Evolutionary conservation across 176 grass and related monocot species (phyloP).

Genomic region (Lolium rigidum): DNA sequence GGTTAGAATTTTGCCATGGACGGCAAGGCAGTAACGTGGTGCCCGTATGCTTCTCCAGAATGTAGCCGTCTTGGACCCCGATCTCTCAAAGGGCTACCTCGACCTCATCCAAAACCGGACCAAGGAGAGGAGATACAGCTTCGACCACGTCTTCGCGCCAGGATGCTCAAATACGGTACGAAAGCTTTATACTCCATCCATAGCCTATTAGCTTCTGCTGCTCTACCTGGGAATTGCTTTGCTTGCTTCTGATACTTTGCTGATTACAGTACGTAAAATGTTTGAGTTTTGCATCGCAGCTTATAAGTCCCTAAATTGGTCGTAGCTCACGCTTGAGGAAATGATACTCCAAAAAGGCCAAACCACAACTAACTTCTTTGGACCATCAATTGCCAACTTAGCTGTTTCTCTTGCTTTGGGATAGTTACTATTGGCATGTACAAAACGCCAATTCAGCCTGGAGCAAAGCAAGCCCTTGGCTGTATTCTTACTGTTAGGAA

Average conservation of each 20-base stretch:
- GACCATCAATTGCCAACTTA: conserved; percentile 9
- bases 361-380: conserved; percentile 30
- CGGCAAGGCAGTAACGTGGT: conserved; percentile 35
- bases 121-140: conserved; percentile 92
- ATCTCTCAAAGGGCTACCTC: conserved; percentile 96
- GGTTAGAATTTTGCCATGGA: conserved; percentile 30
- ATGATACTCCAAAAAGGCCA: background rate
- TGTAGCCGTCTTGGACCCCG: conserved; percentile 93
- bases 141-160: conserved; percentile 89
- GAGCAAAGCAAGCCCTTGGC: conserved; percentile 4
- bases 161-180: conserved; percentile 86
- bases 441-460: conserved; percentile 41
- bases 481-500: conserved; percentile 41
- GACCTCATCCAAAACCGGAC: conserved; percentile 94
- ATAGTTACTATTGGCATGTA: conserved; percentile 26
- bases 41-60: conserved; percentile 47
- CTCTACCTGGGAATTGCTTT: conserved; percentile 22
- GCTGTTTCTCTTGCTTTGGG: conserved; percentile 10
- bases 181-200: background rate
- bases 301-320: conserved; percentile 19
- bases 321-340: conserved; percentile 19
- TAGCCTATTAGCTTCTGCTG: background rate
- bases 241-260: background rate
- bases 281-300: background rate
- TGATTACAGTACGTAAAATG: background rate